Evolutionary conservation across 176 grass and related monocot species (phyloP).

Genomic region (Musa itinerans): DNA sequence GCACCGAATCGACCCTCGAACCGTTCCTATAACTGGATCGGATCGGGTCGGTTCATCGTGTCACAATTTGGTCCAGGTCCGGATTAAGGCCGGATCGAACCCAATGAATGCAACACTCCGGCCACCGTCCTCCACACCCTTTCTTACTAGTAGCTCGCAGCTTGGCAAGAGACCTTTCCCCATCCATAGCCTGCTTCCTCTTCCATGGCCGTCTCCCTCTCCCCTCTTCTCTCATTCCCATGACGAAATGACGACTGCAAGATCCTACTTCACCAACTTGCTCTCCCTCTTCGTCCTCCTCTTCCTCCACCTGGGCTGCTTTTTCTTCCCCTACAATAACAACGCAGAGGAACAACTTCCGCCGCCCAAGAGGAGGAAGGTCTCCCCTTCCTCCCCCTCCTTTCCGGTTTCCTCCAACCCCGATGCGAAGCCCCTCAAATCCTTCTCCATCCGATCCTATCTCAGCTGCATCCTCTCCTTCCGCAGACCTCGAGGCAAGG

Average conservation of each 20-base stretch:
- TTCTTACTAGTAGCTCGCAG: no score
- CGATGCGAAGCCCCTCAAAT: slow-evolving; percentile 1
- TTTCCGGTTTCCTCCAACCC: slow-evolving; percentile 19
- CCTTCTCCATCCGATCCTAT: slow-evolving; percentile 34
- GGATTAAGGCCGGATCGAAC: no score
- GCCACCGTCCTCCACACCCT: no score
- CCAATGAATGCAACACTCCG: no score
- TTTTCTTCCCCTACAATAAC: slow-evolving; percentile 34
- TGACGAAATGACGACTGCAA: neutral
- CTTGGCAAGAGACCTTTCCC: no score
- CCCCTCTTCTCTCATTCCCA: neutral
- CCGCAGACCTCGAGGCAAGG: neutral
- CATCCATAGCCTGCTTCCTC: neutral
- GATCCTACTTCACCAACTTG: slow-evolving; percentile 26
- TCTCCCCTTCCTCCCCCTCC: slow-evolving; percentile 32
- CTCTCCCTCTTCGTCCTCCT: slow-evolving; percentile 52
- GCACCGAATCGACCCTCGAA: no score
- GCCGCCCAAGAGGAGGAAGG: slow-evolving; percentile 51
- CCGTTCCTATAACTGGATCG: no score
- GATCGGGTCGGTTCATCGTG: no score
- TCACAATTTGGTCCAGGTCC: no score
- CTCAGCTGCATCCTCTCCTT: slow-evolving; percentile 43
- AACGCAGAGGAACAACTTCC: neutral
- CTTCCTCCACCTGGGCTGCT: slow-evolving; percentile 53
- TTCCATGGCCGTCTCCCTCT: neutral